Evolutionary conservation across 192 early-diverging fungal genomes (phyloP), one percentile per base, ranked within the genome.

Genomic region (Rhizophlyctis rosea): DNA sequence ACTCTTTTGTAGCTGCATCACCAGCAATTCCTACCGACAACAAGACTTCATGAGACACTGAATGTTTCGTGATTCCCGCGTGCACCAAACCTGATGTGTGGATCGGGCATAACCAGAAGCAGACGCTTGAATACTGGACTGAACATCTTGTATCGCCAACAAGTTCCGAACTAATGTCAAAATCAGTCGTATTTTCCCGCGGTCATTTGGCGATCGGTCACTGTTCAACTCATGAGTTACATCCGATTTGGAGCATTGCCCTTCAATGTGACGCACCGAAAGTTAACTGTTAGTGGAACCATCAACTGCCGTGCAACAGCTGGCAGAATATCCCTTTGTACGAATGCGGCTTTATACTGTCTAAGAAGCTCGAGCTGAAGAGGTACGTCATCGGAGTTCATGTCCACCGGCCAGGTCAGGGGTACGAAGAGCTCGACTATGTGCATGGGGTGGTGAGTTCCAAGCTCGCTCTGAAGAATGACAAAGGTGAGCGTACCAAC

Each of bases 341-440:
- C 65, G 62, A 94, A 90, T 7, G 83, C 82, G 24, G 75, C 72
- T 57, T 97, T 97, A 73, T 92, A 91, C n/a, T 61, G 69, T 24
- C 80, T 74, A 50, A 90, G 67, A 34, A 83, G 69, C 29, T 81
- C 71, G 25, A 81, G 59, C 16, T 71, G 71, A 7, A 57, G 62
- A 0, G 70, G 70, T 28, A 77, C 54, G 21, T 77, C 68, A 1
- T 62, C 55, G 0, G 75, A 71, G 31, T 79, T 76, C 25, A 77
- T 69, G 48, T 83, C 81, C 49, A 90, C 70, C 53, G 88, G 87
- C 94, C 91, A 94, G 0, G 94, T 97, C 77, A 95, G 74, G 0
- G 91, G 90, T 30, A 93, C 91, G 36, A 97, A 76, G 32, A 97
- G 59, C 67, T 97, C 91, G 9, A 91, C 87, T 11, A 5, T 69